These are phyloP conservation scores for Euryodendron excelsum DNA, from an alignment of 148 eudicot genomes.

Conservation along the genomic window DNA sequence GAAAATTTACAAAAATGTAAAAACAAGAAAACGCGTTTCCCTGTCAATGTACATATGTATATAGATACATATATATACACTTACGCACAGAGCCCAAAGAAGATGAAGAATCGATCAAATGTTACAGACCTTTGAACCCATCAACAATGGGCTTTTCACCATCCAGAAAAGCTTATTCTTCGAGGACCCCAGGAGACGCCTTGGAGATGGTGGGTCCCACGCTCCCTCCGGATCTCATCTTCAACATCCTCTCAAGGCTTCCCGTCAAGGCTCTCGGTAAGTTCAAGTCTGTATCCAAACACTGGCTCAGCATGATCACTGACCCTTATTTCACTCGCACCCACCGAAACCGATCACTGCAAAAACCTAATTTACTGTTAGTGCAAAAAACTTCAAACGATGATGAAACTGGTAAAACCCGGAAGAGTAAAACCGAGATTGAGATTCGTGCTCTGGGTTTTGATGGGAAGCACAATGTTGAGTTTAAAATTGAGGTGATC, in stretches of 20 bases:
- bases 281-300: conserved; percentile 25
- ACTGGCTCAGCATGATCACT: conserved; percentile 18
- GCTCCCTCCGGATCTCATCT: conserved; percentile 19
- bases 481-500: not conserved
- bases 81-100: too few relatives aligned
- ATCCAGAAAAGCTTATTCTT: conserved; percentile 3
- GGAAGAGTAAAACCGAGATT: not conserved
- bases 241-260: conserved; percentile 24
- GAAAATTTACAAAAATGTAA: too few relatives aligned
- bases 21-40: too few relatives aligned
- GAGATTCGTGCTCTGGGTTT: conserved; percentile 12
- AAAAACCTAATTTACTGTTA: conserved; percentile 18
- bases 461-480: not conserved
- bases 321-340: conserved; percentile 17
- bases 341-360: conserved; percentile 12
- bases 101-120: not conserved
- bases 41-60: too few relatives aligned
- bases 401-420: conserved; percentile 2
- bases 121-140: not conserved
- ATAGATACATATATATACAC: too few relatives aligned
- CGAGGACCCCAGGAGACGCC: not conserved
- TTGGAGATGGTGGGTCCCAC: not conserved
- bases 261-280: conserved; percentile 18
- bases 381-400: not conserved
- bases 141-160: not conserved